phyloP scores from a whole-genome alignment of 2,329 filamentous ascomycete genomes.

The Dactylellina parvicollis region DNA sequence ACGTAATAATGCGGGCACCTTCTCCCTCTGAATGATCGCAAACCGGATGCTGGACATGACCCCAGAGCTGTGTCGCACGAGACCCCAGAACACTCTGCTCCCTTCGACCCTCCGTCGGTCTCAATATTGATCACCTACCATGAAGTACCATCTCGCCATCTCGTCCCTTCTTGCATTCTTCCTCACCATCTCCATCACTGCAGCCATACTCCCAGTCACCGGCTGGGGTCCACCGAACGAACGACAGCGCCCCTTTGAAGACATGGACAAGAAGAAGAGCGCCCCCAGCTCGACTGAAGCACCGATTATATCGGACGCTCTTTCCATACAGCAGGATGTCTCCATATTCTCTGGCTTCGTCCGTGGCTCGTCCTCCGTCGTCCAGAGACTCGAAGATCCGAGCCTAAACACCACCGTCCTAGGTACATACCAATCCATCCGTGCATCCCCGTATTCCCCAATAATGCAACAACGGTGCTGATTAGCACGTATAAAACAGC shows the following conservation, averaged over 20 bases:
- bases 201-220: constrained; percentile 30
- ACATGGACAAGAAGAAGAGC: constrained; percentile 36
- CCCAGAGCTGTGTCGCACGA: constrained; percentile 12
- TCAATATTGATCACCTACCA: not conserved
- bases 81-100: not conserved
- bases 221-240: constrained; percentile 29
- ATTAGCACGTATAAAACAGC: constrained; percentile 63
- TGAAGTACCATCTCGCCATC: constrained; percentile 22
- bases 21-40: not conserved
- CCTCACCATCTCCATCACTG: constrained; percentile 20
- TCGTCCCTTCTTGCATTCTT: constrained; percentile 28
- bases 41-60: not conserved
- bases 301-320: constrained; percentile 48
- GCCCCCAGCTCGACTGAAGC: not conserved
- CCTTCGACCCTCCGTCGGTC: not conserved
- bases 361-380: constrained; percentile 21
- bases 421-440: constrained; percentile 21
- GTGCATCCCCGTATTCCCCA: not conserved
- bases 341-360: constrained; percentile 50
- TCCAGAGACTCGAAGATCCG: constrained; percentile 40
- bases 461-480: not conserved
- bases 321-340: constrained; percentile 49
- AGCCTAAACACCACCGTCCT: constrained; percentile 47
- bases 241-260: constrained; percentile 30
- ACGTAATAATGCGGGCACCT: constrained; percentile 15